A percentile compares a stretch with the other conserved stretches of the same genome.
phyloP scores from a whole-genome alignment of 2,329 filamentous ascomycete genomes.

The Botryosphaeria dothidea region DNA sequence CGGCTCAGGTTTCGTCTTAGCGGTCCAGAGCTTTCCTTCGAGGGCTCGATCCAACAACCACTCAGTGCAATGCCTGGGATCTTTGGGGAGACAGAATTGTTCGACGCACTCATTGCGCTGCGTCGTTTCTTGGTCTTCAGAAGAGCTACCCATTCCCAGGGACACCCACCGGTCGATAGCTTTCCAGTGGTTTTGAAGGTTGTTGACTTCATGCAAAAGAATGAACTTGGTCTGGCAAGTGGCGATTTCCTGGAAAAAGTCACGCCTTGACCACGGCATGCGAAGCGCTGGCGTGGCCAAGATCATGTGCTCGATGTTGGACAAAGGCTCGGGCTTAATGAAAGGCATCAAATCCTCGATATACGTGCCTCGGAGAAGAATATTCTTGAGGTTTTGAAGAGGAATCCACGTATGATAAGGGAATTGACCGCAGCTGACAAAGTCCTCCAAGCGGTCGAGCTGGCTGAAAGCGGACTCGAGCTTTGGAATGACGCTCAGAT shows the following conservation, averaged over 20 bases:
- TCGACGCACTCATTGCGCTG: not conserved
- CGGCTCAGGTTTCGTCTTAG: not conserved
- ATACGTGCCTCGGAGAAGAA: constrained; percentile 48
- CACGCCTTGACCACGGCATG: not conserved
- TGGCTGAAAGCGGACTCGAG: constrained; percentile 49
- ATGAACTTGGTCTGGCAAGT: not conserved
- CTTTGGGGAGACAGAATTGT: not conserved
- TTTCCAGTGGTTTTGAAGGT: not conserved
- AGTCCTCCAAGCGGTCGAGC: constrained; percentile 49
- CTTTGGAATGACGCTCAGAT: constrained; percentile 37
- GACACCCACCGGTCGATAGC: not conserved
- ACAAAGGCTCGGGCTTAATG: constrained; percentile 35
- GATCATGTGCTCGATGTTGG: constrained; percentile 41
- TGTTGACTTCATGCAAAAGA: not conserved
- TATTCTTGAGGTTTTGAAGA: constrained; percentile 45
- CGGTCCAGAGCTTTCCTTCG: not conserved
- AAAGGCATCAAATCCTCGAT: constrained; percentile 35
- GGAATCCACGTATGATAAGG: constrained; percentile 43
- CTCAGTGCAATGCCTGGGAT: not conserved
- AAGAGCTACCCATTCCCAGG: not conserved
- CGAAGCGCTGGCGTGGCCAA: not conserved
- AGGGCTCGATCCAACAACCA: not conserved
- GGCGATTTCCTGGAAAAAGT: not conserved
- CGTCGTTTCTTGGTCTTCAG: not conserved
- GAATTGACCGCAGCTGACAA: constrained; percentile 39